Conservation (phyloP, 176 grass and related monocot species). For the Pharus latifolius region DNA sequence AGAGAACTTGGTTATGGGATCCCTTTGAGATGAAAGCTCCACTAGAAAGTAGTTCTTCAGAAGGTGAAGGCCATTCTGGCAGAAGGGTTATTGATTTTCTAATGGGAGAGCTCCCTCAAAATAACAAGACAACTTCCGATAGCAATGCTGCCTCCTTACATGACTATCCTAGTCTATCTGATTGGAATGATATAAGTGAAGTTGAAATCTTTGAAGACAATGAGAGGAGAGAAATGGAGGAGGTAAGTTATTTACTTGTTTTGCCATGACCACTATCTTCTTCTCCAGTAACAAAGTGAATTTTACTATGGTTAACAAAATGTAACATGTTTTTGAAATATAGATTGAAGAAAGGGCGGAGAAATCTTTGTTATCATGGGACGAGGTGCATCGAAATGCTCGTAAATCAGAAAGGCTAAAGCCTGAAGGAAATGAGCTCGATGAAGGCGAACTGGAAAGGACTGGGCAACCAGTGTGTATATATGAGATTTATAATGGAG, state of each 20-base stretch:
- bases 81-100: constrained; percentile 42
- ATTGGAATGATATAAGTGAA: constrained; percentile 74
- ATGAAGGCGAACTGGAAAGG: constrained; percentile 92
- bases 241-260: constrained; percentile 37
- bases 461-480: constrained; percentile 77
- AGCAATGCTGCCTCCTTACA: constrained; percentile 44
- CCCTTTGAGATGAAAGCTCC: constrained; percentile 41
- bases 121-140: constrained; percentile 26
- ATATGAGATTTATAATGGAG: constrained; percentile 85
- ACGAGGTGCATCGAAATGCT: constrained; percentile 81
- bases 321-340: constrained; percentile 7
- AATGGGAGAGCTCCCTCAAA: constrained; percentile 38
- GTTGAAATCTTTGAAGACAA: constrained; percentile 75
- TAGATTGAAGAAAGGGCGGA: constrained; percentile 94
- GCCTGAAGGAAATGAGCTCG: constrained; percentile 65
- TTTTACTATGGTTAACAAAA: background rate
- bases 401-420: constrained; percentile 81
- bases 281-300: constrained; percentile 3
- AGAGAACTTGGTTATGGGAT: constrained; percentile 79
- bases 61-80: constrained; percentile 8
- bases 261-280: background rate
- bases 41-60: constrained; percentile 22
- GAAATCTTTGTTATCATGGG: constrained; percentile 75
- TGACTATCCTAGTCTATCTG: constrained; percentile 52
- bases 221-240: constrained; percentile 75